phyloP scores from a whole-genome alignment of 2,329 filamentous ascomycete genomes.

The Ophiostoma sp. region DNA sequence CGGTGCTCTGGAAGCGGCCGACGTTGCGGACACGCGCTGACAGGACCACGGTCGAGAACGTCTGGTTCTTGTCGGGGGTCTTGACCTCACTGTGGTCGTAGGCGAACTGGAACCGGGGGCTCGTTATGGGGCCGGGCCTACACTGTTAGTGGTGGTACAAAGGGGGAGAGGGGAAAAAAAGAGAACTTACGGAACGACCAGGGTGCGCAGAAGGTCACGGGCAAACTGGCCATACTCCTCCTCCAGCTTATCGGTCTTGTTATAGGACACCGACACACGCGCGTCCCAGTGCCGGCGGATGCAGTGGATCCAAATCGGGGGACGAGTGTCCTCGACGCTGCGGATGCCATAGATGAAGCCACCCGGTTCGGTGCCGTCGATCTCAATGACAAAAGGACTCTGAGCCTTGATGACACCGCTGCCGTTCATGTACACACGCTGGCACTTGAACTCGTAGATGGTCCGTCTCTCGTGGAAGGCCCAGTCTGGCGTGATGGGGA shows the following conservation, averaged over 20 bases:
- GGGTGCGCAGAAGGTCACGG: slow-evolving; percentile 31
- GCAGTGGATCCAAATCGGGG: slow-evolving; percentile 36
- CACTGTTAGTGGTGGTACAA: neutral
- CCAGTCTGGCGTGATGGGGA: slow-evolving; percentile 13
- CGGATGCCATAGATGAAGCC: slow-evolving; percentile 33
- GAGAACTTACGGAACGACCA: slow-evolving; percentile 32
- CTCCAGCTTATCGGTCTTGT: slow-evolving; percentile 29
- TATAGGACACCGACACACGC: slow-evolving; percentile 32
- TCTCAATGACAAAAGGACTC: slow-evolving; percentile 32
- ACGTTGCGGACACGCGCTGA: slow-evolving; percentile 29
- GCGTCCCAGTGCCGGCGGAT: slow-evolving; percentile 38
- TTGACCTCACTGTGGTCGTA: slow-evolving; percentile 23
- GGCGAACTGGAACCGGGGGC: slow-evolving; percentile 25
- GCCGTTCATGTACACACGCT: slow-evolving; percentile 2
- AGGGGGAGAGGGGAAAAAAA: neutral
- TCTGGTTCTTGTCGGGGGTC: neutral
- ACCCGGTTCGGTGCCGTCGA: slow-evolving; percentile 27
- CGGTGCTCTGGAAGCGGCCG: slow-evolving; percentile 25
- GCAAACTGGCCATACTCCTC: slow-evolving; percentile 33
- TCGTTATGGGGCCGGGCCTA: slow-evolving; percentile 18
- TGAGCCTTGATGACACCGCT: neutral
- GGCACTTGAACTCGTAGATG: slow-evolving; percentile 33
- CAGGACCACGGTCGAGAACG: slow-evolving; percentile 23
- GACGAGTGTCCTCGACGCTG: slow-evolving; percentile 24
- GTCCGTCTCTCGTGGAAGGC: slow-evolving; percentile 28